Conservation (phyloP, 176 grass and related monocot species). For the Cenchrus fungigraminus region DNA sequence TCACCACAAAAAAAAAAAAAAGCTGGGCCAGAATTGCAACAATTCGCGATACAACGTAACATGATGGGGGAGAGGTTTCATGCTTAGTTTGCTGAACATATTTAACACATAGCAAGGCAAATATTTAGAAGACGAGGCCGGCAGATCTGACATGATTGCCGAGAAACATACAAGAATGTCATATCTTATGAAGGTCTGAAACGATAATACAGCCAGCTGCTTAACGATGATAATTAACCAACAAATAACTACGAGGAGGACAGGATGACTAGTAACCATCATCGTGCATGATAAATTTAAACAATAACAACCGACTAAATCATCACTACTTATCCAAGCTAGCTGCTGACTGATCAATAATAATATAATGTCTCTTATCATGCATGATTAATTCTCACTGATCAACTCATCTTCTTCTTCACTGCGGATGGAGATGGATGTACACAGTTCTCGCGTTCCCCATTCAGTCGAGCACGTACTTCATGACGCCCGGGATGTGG, state of each 20-base stretch:
- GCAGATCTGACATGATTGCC: neutral
- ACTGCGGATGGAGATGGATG: neutral
- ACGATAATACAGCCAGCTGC: neutral
- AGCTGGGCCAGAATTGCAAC: too few relatives aligned
- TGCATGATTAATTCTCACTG: neutral
- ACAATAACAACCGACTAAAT: neutral
- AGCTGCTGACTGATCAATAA: neutral
- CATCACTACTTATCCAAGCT: neutral
- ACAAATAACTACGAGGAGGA: neutral
- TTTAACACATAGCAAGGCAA: too few relatives aligned
- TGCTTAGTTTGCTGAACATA: too few relatives aligned
- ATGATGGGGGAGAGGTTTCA: too few relatives aligned
- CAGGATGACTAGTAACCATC: too few relatives aligned
- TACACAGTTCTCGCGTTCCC: neutral
- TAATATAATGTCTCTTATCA: neutral
- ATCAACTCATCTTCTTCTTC: neutral
- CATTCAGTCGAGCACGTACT: conserved; percentile 37
- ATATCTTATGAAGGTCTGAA: neutral
- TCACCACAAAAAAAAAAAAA: too few relatives aligned
- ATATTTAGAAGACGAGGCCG: too few relatives aligned
- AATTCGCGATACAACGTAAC: too few relatives aligned
- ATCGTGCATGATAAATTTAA: too few relatives aligned
- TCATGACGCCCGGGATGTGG: conserved; percentile 65
- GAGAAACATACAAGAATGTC: neutral
- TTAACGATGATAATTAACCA: neutral